These are phyloP conservation scores for Fusarium albosuccineum DNA, from an alignment of 2,329 filamentous ascomycete species.

Conservation along the genomic window DNA sequence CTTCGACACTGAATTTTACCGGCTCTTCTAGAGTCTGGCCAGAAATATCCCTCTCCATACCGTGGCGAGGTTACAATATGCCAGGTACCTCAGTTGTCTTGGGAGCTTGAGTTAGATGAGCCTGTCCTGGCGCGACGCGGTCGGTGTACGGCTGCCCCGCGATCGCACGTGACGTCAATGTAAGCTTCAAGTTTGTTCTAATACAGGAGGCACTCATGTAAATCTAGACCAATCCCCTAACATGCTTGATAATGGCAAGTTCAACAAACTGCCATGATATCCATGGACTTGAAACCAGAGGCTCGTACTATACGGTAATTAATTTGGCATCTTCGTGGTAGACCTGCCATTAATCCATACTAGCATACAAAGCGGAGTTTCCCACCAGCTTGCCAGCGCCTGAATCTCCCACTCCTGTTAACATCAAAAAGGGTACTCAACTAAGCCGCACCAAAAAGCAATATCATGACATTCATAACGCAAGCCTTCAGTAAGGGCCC, in stretches of 20 bases:
- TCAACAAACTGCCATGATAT: no score
- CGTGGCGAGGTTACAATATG: no score
- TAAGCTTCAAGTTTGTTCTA: background rate
- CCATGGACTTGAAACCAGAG: no score
- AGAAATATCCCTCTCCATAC: background rate
- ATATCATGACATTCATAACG: constrained; percentile 13
- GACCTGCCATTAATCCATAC: no score
- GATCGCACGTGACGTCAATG: constrained; percentile 29
- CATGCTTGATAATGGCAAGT: no score
- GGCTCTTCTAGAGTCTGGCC: background rate
- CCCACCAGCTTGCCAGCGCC: background rate
- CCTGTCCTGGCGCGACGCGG: constrained; percentile 38
- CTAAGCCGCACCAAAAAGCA: constrained; percentile 18
- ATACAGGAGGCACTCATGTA: no score
- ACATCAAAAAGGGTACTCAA: constrained; percentile 4
- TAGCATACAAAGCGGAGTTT: no score
- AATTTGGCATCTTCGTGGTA: no score
- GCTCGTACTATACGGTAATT: no score
- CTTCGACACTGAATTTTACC: background rate
- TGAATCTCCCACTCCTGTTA: constrained; percentile 7
- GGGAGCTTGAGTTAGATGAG: constrained; percentile 5
- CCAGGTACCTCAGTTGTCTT: background rate
- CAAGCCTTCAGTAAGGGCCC: constrained; percentile 31
- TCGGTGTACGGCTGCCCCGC: constrained; percentile 37
- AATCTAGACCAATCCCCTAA: no score